Conservation (phyloP, 2,329 filamentous ascomycete species). For the Diaporthe longicolla region DNA sequence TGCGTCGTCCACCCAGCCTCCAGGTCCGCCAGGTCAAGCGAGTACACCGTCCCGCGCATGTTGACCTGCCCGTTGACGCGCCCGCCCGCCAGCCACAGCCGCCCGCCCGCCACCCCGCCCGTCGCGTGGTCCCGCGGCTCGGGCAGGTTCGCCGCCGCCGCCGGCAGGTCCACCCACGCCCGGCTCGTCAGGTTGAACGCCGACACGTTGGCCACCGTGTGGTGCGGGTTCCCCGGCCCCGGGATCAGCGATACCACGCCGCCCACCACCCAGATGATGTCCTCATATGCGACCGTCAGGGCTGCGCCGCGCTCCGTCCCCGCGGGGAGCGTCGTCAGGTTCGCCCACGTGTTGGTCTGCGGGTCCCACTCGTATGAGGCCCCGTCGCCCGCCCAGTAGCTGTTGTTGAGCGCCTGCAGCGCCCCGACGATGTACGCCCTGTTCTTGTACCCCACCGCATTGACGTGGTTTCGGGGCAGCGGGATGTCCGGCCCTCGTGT, state of each 20-base stretch:
- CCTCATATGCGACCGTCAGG: constrained; percentile 49
- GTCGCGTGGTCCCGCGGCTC: constrained; percentile 54
- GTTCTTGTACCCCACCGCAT: constrained; percentile 53
- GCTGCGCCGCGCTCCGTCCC: constrained; percentile 52
- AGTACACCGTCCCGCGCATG: constrained; percentile 53
- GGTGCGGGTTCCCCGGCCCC: constrained; percentile 43
- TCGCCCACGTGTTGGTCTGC: constrained; percentile 47
- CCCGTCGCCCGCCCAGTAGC: constrained; percentile 48
- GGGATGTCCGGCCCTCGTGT: constrained; percentile 48
- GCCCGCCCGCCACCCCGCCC: constrained; percentile 48
- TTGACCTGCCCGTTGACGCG: constrained; percentile 50
- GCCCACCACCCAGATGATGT: constrained; percentile 55
- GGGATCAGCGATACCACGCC: constrained; percentile 50
- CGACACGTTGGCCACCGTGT: constrained; percentile 49
- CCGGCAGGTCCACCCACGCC: constrained; percentile 49
- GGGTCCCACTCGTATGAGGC: constrained; percentile 52
- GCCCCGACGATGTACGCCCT: constrained; percentile 58
- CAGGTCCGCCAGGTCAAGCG: constrained; percentile 50
- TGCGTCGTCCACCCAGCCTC: constrained; percentile 49
- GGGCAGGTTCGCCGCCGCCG: constrained; percentile 48
- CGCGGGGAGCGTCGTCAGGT: constrained; percentile 48
- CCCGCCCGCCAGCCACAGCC: constrained; percentile 56
- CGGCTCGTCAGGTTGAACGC: constrained; percentile 50
- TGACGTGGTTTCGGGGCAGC: constrained; percentile 53
- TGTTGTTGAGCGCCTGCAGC: constrained; percentile 46